Percentiles rank a stretch among this genome's conserved stretches.
phyloP scores from a whole-genome alignment of 768 basidiomycete genomes.

The Bullera alba region DNA sequence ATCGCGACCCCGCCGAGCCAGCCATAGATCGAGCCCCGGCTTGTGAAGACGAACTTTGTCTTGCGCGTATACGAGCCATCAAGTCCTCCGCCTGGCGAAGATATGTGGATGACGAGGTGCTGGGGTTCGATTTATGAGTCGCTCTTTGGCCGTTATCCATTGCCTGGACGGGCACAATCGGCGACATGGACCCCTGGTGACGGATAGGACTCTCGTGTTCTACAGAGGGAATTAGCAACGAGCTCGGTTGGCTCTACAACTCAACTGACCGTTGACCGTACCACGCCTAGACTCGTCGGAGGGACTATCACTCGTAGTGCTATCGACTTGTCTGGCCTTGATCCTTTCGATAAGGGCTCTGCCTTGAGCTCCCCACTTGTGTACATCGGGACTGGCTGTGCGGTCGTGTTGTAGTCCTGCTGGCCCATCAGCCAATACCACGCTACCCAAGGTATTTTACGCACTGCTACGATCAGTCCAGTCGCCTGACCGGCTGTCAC shows the following conservation, averaged over 20 bases:
- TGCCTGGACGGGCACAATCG: too few species aligned
- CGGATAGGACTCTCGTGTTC: too few species aligned
- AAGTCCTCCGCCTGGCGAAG: constrained; percentile 68
- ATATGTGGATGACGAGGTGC: constrained; percentile 49
- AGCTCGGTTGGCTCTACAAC: not conserved
- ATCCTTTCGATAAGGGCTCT: constrained; percentile 39
- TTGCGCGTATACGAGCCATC: constrained; percentile 82
- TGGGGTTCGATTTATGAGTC: constrained; percentile 37
- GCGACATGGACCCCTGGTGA: too few species aligned
- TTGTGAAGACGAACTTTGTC: constrained; percentile 52
- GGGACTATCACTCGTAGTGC: constrained; percentile 17
- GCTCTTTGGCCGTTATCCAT: too few species aligned
- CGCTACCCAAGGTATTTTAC: too few species aligned
- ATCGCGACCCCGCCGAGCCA: not conserved
- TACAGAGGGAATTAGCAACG: too few species aligned
- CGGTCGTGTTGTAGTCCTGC: too few species aligned
- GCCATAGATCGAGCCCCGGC: constrained; percentile 4
- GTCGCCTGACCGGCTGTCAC: too few species aligned
- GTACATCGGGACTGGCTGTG: constrained; percentile 14
- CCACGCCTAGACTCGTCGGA: not conserved
- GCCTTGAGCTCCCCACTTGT: constrained; percentile 42
- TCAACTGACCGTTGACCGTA: not conserved
- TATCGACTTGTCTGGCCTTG: constrained; percentile 25
- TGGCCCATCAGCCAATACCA: too few species aligned
- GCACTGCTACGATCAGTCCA: too few species aligned